Evolutionary conservation across 2,329 filamentous ascomycete species (phyloP), one percentile per base, ranked within the genome.

Genomic region (Pestalotiopsis fici): DNA sequence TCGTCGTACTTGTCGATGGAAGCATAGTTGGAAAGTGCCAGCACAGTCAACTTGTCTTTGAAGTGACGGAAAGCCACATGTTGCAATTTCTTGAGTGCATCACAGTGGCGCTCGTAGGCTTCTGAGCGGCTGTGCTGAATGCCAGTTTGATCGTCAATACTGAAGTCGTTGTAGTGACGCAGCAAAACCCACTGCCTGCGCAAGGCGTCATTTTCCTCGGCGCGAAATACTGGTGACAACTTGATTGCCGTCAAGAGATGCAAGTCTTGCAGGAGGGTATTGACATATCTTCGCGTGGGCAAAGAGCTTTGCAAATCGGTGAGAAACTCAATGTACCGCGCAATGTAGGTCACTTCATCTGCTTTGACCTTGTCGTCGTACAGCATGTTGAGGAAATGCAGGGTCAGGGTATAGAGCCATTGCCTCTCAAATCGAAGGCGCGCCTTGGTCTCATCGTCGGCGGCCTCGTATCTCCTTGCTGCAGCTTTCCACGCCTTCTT

Each of bases 201-300:
- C 69, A 99, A 83, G 0, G 98, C 85, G 15, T 85, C 87, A 73
- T 94, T 94, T 7, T 90, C 88, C 69, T 93, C 90, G 66, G 91
- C 88, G 66, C 90, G 89, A 74, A 91, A 97, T 74, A 95, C 81
- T 1, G 92, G 91, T 1, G 95, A 98, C 21, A 97, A 82, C 60
- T 87, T 88, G 73, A 98, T 89, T 11, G 92, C 88, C 1, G 95
- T 85, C 31, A 98, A 80, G 25, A 97, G 80, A 76, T 98, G 94
- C 59, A 98, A 83, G 76, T 99, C 95, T 73, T 92, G 90, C 15
- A 98, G 80, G 55, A 99, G 82, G 1, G 93, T 90, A 78, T 98
- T 98, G 76, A 97, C 93, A 77, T 98, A 98, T 78, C 96, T 90
- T 73, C 96, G 87, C 3, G 97, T 99, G 0, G 96, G 96, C 60